These are phyloP conservation scores for Trifolium dubium DNA, from an alignment of 306 rosid species.

Conservation along the genomic window DNA sequence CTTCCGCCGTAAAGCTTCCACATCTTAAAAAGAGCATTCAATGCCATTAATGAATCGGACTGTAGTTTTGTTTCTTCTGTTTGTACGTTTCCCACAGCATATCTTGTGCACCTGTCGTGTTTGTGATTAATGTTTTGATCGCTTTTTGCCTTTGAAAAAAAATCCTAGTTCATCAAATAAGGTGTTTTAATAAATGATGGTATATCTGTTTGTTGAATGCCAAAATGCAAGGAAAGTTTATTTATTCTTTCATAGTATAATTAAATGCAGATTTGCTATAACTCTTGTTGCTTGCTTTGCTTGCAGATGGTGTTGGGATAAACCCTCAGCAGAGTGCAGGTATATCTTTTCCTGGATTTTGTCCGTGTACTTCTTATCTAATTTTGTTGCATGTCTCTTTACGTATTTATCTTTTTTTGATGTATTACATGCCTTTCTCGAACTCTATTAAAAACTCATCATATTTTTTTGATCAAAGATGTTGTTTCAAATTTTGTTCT, in stretches of 20 bases:
- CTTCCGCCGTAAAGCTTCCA: not conserved
- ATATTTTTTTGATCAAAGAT: not conserved
- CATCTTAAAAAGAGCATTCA: not conserved
- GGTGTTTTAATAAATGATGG: not conserved
- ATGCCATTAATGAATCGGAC: not conserved
- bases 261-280: not conserved
- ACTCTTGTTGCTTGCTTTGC: slow-evolving; percentile 33
- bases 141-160: not conserved
- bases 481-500: slow-evolving; percentile 2
- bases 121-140: not conserved
- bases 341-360: slow-evolving; percentile 41
- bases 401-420: not conserved
- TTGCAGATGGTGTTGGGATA: slow-evolving; percentile 95
- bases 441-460: slow-evolving; percentile 1
- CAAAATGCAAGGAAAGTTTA: not conserved
- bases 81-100: not conserved
- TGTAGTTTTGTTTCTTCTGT: not conserved
- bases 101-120: not conserved
- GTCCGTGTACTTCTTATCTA: not conserved
- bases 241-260: not conserved
- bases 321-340: slow-evolving; percentile 99
- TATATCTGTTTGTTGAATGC: not conserved
- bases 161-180: not conserved
- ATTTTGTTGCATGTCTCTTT: not conserved
- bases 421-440: slow-evolving; percentile 7